Evolutionary conservation across 345 rosid genomes (phyloP).

Genomic region (Litchi chinensis): DNA sequence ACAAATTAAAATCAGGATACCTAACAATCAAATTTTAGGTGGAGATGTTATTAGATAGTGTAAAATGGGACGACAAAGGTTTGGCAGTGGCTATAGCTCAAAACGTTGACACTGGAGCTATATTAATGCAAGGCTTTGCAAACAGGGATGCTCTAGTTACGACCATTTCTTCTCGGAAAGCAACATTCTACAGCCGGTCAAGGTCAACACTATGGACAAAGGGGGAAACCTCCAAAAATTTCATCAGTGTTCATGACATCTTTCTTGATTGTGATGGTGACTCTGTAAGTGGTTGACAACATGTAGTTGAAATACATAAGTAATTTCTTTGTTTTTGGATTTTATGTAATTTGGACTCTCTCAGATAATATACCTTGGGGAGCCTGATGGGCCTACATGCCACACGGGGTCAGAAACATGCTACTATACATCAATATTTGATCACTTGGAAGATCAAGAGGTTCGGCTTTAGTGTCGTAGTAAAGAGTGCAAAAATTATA

Average conservation of each 20-base stretch:
- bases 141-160: constrained; percentile 76
- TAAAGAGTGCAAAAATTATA: background rate
- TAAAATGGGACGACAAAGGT: constrained; percentile 97
- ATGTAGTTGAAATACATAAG: background rate
- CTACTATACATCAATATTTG: constrained; percentile 61
- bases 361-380: constrained; percentile 90
- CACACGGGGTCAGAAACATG: constrained; percentile 95
- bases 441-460: constrained; percentile 50
- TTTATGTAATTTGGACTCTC: constrained; percentile 8
- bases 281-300: constrained; percentile 55
- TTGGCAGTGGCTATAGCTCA: constrained; percentile 96
- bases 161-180: constrained; percentile 72
- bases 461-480: constrained; percentile 27
- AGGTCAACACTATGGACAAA: constrained; percentile 88
- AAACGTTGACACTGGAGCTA: constrained; percentile 84
- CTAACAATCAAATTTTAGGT: constrained; percentile 49
- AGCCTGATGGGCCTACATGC: constrained; percentile 93
- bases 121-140: constrained; percentile 94
- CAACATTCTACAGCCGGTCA: constrained; percentile 91
- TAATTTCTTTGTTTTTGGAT: background rate
- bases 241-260: constrained; percentile 71
- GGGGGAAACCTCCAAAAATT: constrained; percentile 90
- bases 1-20: constrained; percentile 2
- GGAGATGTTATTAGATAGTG: constrained; percentile 58
- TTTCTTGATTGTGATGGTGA: constrained; percentile 84